These are phyloP conservation scores for Pecoramyces ruminantium DNA, from an alignment of 192 early-diverging fungal species.

Conservation along the genomic window DNA sequence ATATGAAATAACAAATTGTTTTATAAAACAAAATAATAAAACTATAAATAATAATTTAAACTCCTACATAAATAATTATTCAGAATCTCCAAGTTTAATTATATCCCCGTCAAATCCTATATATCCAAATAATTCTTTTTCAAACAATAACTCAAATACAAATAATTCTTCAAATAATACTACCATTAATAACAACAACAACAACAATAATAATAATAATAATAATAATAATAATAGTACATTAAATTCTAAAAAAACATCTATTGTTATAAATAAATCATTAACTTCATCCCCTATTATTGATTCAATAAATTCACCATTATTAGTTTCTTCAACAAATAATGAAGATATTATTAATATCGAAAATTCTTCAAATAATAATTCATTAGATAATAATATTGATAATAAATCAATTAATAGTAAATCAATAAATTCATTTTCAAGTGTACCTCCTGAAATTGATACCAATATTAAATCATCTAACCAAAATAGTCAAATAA, in stretches of 20 bases:
- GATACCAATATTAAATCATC: no score
- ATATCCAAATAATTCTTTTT: no score
- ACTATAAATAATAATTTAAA: conserved; percentile 17
- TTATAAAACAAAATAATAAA: conserved; percentile 11
- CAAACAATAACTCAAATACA: no score
- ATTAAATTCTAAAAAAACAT: not conserved
- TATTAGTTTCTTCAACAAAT: not conserved
- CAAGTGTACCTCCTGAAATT: no score
- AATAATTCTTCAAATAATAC: no score
- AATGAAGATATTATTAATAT: not conserved
- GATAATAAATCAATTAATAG: not conserved
- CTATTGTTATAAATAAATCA: not conserved
- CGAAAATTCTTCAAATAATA: no score
- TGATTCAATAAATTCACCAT: not conserved
- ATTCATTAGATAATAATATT: not conserved
- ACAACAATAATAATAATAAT: no score
- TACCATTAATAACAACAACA: not conserved
- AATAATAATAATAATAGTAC: no score
- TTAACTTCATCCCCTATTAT: not conserved
- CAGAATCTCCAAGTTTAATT: not conserved
- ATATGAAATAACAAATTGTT: conserved; percentile 40
- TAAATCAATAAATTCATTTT: not conserved
- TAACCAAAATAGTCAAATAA: no score
- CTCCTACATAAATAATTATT: not conserved
- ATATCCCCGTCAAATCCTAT: not conserved